These are phyloP conservation scores for Coniochaeta sp. DNA, from an alignment of 2,329 filamentous ascomycete species.

Conservation along the genomic window DNA sequence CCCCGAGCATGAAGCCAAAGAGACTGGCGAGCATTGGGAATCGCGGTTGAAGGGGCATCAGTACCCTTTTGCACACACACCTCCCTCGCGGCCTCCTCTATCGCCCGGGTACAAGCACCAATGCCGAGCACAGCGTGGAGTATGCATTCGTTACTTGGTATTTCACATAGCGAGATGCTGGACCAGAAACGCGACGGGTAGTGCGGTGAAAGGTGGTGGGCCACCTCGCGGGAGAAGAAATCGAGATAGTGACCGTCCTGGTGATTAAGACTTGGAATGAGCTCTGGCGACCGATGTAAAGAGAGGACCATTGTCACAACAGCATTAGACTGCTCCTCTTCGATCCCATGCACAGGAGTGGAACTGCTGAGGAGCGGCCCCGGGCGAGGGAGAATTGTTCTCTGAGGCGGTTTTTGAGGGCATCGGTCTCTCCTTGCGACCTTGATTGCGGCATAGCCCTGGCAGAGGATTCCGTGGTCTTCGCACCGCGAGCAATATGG, in stretches of 20 bases:
- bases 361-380: neutral
- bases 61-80: neutral
- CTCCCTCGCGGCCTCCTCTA: conserved; percentile 15
- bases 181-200: conserved; percentile 15
- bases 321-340: neutral
- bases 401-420: conserved; percentile 12
- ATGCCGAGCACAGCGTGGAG: conserved; percentile 19
- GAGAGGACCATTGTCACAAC: neutral
- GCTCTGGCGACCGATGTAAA: conserved; percentile 5
- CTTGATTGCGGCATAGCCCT: conserved; percentile 19
- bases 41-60: neutral
- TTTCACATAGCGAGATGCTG: conserved; percentile 16
- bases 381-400: conserved; percentile 2
- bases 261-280: conserved; percentile 10
- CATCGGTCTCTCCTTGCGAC: conserved; percentile 10
- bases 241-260: conserved; percentile 16
- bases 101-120: conserved; percentile 17
- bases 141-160: conserved; percentile 14
- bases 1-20: neutral
- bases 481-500: conserved; percentile 21
- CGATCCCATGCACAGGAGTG: neutral
- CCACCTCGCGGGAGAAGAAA: conserved; percentile 15
- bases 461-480: conserved; percentile 19
- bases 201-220: conserved; percentile 15
- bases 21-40: neutral